Evolutionary conservation across 306 rosid genomes (phyloP), one percentile per base, ranked within the genome.

Genomic region (Cicer chorassanicum): DNA sequence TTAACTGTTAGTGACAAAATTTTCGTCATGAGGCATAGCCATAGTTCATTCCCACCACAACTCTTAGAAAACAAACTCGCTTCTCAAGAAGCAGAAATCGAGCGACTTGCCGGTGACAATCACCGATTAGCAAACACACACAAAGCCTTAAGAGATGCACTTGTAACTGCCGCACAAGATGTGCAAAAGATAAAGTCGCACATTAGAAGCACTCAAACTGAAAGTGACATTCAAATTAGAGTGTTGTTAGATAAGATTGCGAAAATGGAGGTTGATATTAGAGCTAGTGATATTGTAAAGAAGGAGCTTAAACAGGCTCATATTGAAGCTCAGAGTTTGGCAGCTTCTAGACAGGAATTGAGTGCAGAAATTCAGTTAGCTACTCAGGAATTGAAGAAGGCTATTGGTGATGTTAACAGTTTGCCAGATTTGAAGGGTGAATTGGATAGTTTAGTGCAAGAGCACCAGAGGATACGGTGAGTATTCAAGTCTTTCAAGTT

Each of bases 171-270:
- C 15, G 84, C 88, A 49, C 89, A 86, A 79, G 97, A 94, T 76
- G 81, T 80, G 38, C 88, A 87, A 50, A 90, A 61, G 57, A 67
- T 87, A 49, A 90, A 82, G 78, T 90, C 87, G 29, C 95, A 92
- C 76, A 94, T 88, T 73, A 85, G 90, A 81, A 94, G 95, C 70
- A 80, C 87, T 70, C 92, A 90, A 75, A 90, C 96, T 6, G 97
- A 92, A 68, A 86, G 87, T 38, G 99, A 94, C 75, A 87, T 91
- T 75, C 96, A 94, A 77, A 83, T 86, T 65, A 84, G 91, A 42
- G 86, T 83, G 76, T 85, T 92, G 68, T 36, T 87, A 38, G 99
- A 94, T 68, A 94, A 90, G 86, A 88, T 90, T 66, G 80, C 78
- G 0, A 88, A 89, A 84, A 82, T 80, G 85, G 95, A 94, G 65